Conservation (phyloP, 2,329 filamentous ascomycete species). For the Xylariaceae sp. region DNA sequence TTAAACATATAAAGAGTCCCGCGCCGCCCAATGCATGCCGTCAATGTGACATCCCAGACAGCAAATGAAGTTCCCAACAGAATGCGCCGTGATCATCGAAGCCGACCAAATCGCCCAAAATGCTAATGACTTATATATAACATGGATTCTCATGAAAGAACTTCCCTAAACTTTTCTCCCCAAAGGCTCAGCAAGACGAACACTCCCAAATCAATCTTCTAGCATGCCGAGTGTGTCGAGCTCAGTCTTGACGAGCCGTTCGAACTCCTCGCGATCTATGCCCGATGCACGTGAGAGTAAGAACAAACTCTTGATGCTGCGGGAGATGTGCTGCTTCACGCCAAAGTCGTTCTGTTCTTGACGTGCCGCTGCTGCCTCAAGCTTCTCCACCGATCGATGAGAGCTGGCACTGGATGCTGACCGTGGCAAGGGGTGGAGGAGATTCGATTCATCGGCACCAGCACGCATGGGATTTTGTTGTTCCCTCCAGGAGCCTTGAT, state of each 20-base stretch:
- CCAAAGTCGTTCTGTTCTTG: constrained; percentile 63
- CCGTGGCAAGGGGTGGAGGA: constrained; percentile 49
- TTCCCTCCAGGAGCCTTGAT: constrained; percentile 40
- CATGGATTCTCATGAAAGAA: background rate
- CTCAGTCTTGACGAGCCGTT: constrained; percentile 64
- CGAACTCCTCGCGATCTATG: constrained; percentile 71
- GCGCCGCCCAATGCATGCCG: background rate
- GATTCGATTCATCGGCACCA: constrained; percentile 36
- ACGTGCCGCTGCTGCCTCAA: constrained; percentile 51
- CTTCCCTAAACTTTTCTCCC: background rate
- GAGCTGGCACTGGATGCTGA: constrained; percentile 55
- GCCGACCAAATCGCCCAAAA: background rate
- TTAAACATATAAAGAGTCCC: background rate
- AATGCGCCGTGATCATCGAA: background rate
- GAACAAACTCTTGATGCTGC: constrained; percentile 72
- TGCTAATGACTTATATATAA: background rate
- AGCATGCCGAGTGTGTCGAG: constrained; percentile 64
- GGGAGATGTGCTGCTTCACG: constrained; percentile 73
- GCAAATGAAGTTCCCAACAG: background rate
- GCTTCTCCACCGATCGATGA: constrained; percentile 56
- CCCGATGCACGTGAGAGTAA: constrained; percentile 64
- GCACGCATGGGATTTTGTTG: constrained; percentile 38
- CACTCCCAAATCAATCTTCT: constrained; percentile 43
- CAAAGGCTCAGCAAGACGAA: background rate
- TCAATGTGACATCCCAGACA: background rate